Evolutionary conservation across 2,329 filamentous ascomycete species (phyloP).

Genomic region (Microcyclospora pomicola): DNA sequence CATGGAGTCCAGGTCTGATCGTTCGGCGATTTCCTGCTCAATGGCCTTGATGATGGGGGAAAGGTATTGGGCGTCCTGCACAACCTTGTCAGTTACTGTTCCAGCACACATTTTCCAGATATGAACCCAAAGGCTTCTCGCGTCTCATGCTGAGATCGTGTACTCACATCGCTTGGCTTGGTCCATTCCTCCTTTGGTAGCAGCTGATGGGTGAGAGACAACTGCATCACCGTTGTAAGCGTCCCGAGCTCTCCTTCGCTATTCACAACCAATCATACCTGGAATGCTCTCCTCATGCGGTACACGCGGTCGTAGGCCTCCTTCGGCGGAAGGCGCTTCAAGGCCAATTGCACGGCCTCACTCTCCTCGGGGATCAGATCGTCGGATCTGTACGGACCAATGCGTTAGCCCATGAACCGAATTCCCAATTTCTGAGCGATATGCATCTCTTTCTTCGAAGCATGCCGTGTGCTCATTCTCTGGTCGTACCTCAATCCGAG

Average conservation of each 20-base stretch:
- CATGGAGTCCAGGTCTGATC: slow-evolving; percentile 54
- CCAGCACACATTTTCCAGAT: background rate
- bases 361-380: slow-evolving; percentile 90
- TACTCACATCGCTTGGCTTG: slow-evolving; percentile 49
- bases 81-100: background rate
- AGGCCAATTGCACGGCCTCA: slow-evolving; percentile 70
- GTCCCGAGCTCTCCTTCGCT: slow-evolving; percentile 1
- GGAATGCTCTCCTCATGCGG: slow-evolving; percentile 88
- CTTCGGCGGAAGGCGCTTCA: slow-evolving; percentile 80
- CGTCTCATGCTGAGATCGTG: slow-evolving; percentile 1
- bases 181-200: slow-evolving; percentile 53
- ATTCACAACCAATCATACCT: slow-evolving; percentile 38
- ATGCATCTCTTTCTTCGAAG: background rate
- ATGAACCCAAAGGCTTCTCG: background rate
- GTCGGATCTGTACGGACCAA: slow-evolving; percentile 53
- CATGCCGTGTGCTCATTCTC: background rate
- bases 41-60: slow-evolving; percentile 54
- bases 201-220: slow-evolving; percentile 51
- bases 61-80: slow-evolving; percentile 54
- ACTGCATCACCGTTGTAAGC: slow-evolving; percentile 29
- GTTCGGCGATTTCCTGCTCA: slow-evolving; percentile 52
- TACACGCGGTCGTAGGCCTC: slow-evolving; percentile 94
- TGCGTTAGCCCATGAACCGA: slow-evolving; percentile 1
- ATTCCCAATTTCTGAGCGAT: no score
- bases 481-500: slow-evolving; percentile 67